Conservation (phyloP, 202 grass and related monocot genomes). For the Schoenoplectus tabernaemontani region DNA sequence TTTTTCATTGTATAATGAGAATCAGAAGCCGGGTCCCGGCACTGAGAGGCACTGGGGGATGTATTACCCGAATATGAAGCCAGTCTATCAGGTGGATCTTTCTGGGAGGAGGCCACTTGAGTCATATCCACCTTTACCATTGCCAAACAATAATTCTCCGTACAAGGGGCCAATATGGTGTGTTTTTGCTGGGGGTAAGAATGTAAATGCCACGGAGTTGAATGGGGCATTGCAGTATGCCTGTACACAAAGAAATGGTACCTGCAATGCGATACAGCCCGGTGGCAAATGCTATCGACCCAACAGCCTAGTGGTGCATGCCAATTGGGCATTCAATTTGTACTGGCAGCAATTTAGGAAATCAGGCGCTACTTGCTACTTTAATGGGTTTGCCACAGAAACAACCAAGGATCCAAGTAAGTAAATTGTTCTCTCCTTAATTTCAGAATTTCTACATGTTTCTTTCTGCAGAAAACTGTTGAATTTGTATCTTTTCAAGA, state of each 20-base stretch:
- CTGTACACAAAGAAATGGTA: slow-evolving; percentile 58
- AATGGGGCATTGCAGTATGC: slow-evolving; percentile 48
- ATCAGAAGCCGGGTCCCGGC: slow-evolving; percentile 57
- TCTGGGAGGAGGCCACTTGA: slow-evolving; percentile 31
- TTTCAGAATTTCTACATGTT: not conserved
- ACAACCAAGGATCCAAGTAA: slow-evolving; percentile 76
- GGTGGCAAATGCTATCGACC: slow-evolving; percentile 48
- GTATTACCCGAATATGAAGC: slow-evolving; percentile 46
- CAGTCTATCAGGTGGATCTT: slow-evolving; percentile 52
- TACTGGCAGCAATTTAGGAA: slow-evolving; percentile 91
- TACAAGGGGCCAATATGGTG: slow-evolving; percentile 66
- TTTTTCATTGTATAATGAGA: slow-evolving; percentile 84
- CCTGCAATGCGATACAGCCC: slow-evolving; percentile 54
- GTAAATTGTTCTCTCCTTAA: not conserved
- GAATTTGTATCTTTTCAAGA: not conserved
- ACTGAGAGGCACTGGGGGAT: slow-evolving; percentile 75
- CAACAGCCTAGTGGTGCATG: slow-evolving; percentile 41
- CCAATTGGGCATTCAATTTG: slow-evolving; percentile 86
- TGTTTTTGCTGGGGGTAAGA: slow-evolving; percentile 32
- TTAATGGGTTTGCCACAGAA: slow-evolving; percentile 60
- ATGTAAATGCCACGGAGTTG: slow-evolving; percentile 42
- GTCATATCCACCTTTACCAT: slow-evolving; percentile 38
- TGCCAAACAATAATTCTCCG: slow-evolving; percentile 36
- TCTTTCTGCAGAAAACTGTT: not conserved
- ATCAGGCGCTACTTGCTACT: slow-evolving; percentile 72